Base-by-base conservation (phyloP, 1,139 yeast species). In the Geotrichum restrictum region DNA sequence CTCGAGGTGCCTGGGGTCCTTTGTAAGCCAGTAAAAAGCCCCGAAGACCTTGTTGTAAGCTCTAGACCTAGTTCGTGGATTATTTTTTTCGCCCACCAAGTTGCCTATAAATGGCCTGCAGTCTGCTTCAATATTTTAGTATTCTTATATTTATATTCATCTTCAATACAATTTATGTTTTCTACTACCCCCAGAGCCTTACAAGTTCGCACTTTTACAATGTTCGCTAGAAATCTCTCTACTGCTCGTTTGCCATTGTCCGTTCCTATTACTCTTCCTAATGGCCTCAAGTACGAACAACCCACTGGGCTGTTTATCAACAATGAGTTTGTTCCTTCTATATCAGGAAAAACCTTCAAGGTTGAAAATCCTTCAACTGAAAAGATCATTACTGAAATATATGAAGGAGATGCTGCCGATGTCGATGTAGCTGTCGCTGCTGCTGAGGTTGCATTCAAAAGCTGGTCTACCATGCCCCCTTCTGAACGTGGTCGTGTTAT, bases 221-320 rank as follows among this genome's bases (percentile, higher is more conserved):
- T 24, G 10, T 32, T 19, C 13, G 44, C 44, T 18, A 21, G 32
- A 10, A 16, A 11, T 21, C 14, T 24, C 18, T 37, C 49, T 27
- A 33, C 49, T 22, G 42, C 16, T n/a, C 19, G 22, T 33, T 40
- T 47, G 5, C 54, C 54, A 33, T 34, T 43, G 18, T 41, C 41
- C 6, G 44, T 34, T 24, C 43, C 48, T 10, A 36, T 81, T 57
- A 77, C 74, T 18, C 70, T 80, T 48, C 85, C 86, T 57, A 80
- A 79, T 59, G 88, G 88, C 49, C 58, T 71, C 34, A 70, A 65
- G 52, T 73, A 67, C 74, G 73, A 74, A 43, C 87, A 85, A 68
- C 95, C 94, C 58, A 74, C 86, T 11, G 95, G 95, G 56, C 75
- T 86, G 63, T 86, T 85, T 75, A 84, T 87, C 69, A 83, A 85